A percentile compares a stretch with the other conserved stretches of the same genome.
These are phyloP conservation scores for Fagus crenata DNA, from an alignment of 306 rosid genomes.

Conservation along the genomic window DNA sequence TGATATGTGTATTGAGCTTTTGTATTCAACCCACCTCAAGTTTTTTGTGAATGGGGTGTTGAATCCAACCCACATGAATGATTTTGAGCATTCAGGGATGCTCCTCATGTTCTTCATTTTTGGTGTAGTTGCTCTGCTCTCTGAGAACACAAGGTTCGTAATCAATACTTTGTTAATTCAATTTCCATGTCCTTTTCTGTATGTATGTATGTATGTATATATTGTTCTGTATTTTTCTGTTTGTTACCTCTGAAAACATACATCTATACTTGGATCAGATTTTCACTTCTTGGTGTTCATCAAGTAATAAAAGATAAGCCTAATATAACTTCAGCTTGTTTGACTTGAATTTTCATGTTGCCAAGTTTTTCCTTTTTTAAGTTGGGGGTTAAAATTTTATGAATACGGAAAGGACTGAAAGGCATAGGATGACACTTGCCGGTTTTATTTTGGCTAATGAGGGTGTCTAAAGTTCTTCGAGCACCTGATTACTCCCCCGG, in stretches of 20 bases:
- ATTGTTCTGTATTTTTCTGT: neutral
- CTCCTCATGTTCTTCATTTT: constrained; percentile 95
- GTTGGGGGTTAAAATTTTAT: too few relatives aligned
- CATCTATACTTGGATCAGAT: neutral
- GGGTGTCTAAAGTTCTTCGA: too few relatives aligned
- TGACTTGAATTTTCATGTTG: neutral
- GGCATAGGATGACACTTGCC: too few relatives aligned
- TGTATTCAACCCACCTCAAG: constrained; percentile 88
- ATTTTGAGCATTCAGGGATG: constrained; percentile 95
- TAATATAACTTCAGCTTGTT: neutral
- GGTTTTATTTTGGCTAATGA: too few relatives aligned
- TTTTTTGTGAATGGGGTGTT: constrained; percentile 67
- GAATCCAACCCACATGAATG: constrained; percentile 89
- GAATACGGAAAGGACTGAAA: too few relatives aligned
- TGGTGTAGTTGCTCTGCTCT: constrained; percentile 58
- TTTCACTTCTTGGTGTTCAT: neutral
- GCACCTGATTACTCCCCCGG: too few relatives aligned
- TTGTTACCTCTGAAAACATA: constrained; percentile 7
- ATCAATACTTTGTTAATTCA: neutral
- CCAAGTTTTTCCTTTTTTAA: neutral
- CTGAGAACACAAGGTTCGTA: constrained; percentile 71
- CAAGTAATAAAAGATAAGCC: neutral
- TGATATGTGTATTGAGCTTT: constrained; percentile 87
- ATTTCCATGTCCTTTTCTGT: neutral
- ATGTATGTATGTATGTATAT: neutral